phyloP scores from a whole-genome alignment of 2,329 filamentous ascomycete species.

The Calonectria pseudoturangicola region DNA sequence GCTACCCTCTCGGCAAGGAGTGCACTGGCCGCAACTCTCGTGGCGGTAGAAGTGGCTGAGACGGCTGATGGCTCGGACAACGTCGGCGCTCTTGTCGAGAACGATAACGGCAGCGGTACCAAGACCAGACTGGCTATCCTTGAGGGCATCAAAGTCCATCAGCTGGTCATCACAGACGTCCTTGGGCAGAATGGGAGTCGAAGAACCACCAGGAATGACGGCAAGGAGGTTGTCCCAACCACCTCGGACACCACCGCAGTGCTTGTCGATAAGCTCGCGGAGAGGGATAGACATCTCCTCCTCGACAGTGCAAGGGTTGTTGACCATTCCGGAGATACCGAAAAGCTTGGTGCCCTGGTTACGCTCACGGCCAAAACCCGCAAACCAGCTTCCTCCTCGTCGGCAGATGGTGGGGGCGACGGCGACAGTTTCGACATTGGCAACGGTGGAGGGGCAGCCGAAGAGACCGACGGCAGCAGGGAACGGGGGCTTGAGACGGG shows the following conservation, averaged over 20 bases:
- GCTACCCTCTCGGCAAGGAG: slow-evolving; percentile 98
- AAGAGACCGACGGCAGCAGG: slow-evolving; percentile 98
- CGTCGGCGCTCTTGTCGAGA: slow-evolving; percentile 98
- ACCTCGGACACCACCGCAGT: slow-evolving; percentile 96
- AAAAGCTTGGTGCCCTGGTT: slow-evolving; percentile 98
- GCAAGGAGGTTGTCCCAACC: slow-evolving; percentile 99
- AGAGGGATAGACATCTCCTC: slow-evolving; percentile 99
- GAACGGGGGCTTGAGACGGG: slow-evolving; percentile 98
- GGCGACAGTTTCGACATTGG: slow-evolving; percentile 97
- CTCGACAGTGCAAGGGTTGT: slow-evolving; percentile 98
- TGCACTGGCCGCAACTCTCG: slow-evolving; percentile 98
- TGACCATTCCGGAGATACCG: slow-evolving; percentile 98
- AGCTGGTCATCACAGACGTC: slow-evolving; percentile 92
- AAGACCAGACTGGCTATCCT: slow-evolving; percentile 97
- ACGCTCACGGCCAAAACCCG: slow-evolving; percentile 93
- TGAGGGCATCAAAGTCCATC: slow-evolving; percentile 99
- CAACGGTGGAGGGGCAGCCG: slow-evolving; percentile 97
- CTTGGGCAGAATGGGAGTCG: slow-evolving; percentile 96
- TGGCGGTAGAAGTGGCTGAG: slow-evolving; percentile 98
- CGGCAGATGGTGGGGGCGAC: slow-evolving; percentile 97
- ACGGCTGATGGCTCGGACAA: slow-evolving; percentile 94
- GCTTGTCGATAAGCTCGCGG: slow-evolving; percentile 96
- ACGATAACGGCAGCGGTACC: slow-evolving; percentile 98
- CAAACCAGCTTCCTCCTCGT: slow-evolving; percentile 94
- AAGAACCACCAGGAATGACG: slow-evolving; percentile 96